Base-by-base conservation (phyloP, 495 filamentous ascomycete species). In the Cenococcum geophilum region DNA sequence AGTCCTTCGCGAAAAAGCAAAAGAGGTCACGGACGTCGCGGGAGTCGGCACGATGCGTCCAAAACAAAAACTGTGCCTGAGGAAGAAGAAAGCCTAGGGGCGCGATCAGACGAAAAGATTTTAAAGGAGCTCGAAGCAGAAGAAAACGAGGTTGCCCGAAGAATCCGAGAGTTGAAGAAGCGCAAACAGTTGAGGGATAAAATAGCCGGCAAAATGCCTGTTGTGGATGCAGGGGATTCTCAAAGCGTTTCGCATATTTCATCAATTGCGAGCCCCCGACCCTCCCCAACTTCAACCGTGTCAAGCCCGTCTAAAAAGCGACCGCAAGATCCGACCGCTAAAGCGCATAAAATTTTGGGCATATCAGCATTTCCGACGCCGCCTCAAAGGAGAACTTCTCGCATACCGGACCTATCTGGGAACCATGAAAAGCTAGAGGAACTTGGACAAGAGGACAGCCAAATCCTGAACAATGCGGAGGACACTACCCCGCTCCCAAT, bases 341-440 rank as follows among this genome's bases (percentile, higher is more conserved):
- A 72, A 55, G 70, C 72, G 50, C 72, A 74, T 58, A 72, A 68
- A 47, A 52, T 74, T 20, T 62, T 74, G 11, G 72, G 72, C 11
- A 65, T 74, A 36, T 43, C 56, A 6, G 58, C 65, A 60, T 27
- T 16, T 16, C 53, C 66, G 21, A 59, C 60, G 21, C 48, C 59
- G 53, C 60, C 55, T 22, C 62, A 60, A 35, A 60, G 60, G 57
- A 53, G 57, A 43, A 45, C 53, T 37, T 66, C 63, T 43, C 60
- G 50, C 32, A 52, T 34, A 25, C 55, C 59, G 43, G 42, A 55
- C 35, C 61, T 53, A 10, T 45, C 34, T 53, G 62, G 63, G n/a
- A 12, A 12, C 20, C 32, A 53, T 37, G 66, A 66, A 58, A 61
- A 54, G 23, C 20, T 18, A 25, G 50, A 58, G 58, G 54, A 21